phyloP scores from a whole-genome alignment of 139 green algal genomes.

The Volvox africanus region DNA sequence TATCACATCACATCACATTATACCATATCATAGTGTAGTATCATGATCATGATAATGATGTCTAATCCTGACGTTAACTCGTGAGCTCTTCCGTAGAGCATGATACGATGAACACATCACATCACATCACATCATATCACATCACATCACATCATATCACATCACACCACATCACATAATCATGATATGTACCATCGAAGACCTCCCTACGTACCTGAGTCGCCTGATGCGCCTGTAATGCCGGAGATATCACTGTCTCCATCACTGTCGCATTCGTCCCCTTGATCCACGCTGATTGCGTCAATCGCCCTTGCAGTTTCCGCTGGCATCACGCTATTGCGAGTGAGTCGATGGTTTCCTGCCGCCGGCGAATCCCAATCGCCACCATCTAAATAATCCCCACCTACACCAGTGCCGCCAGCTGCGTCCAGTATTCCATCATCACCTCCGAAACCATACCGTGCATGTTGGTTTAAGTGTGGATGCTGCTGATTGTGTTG shows the following conservation, averaged over 20 bases:
- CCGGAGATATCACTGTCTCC: conserved; percentile 8
- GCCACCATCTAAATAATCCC: not conserved
- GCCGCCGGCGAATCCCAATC: not conserved
- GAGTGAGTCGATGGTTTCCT: not conserved
- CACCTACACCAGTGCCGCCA: not conserved
- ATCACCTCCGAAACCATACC: not conserved
- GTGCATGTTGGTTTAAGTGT: not conserved
- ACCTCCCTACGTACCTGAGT: not conserved
- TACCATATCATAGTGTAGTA: too few relatives aligned
- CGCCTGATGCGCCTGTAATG: not conserved
- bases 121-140: too few relatives aligned
- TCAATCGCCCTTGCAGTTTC: not conserved
- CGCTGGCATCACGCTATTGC: not conserved
- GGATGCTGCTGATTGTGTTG: not conserved
- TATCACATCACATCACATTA: too few relatives aligned
- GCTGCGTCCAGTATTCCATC: not conserved
- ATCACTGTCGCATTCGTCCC: not conserved
- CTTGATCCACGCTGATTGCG: not conserved
- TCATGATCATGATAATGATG: too few relatives aligned
- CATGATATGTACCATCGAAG: too few relatives aligned
- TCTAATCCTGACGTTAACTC: too few relatives aligned
- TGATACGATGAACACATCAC: too few relatives aligned
- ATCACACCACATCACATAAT: too few relatives aligned
- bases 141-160: too few relatives aligned
- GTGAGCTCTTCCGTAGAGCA: too few relatives aligned